These are phyloP conservation scores for Acacia confusa DNA, from an alignment of 306 rosid species.

Conservation along the genomic window DNA sequence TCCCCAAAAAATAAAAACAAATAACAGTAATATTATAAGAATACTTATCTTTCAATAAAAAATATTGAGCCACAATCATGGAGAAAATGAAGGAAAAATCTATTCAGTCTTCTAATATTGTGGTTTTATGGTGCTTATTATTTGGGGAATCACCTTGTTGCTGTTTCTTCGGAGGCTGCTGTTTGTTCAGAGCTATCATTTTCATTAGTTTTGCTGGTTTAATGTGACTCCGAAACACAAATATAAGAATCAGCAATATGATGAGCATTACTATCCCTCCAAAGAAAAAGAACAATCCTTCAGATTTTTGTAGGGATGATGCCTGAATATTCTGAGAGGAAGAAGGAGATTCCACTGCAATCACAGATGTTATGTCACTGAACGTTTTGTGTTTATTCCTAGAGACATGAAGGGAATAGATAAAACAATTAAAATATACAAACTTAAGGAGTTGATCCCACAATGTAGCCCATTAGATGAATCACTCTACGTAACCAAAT, in stretches of 20 bases:
- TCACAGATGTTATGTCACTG: neutral
- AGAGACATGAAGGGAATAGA: neutral
- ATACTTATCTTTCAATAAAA: slow-evolving; percentile 38
- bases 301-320: slow-evolving; percentile 1
- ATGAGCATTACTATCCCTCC: slow-evolving; percentile 58
- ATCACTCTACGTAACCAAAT: neutral
- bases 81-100: neutral
- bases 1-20: slow-evolving; percentile 28
- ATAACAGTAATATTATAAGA: slow-evolving; percentile 29
- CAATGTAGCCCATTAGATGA: neutral
- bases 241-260: slow-evolving; percentile 49
- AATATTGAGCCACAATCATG: slow-evolving; percentile 18
- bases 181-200: slow-evolving; percentile 36
- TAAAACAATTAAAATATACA: neutral
- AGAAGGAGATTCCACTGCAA: slow-evolving; percentile 42
- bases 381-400: neutral
- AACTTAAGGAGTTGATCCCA: neutral
- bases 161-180: neutral
- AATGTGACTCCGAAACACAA: slow-evolving; percentile 49
- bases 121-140: neutral
- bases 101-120: neutral
- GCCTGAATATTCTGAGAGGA: neutral
- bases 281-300: slow-evolving; percentile 57
- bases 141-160: slow-evolving; percentile 45
- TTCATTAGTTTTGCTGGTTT: slow-evolving; percentile 48